phyloP scores from a whole-genome alignment of 2,329 filamentous ascomycete species.

The Neonectria hederae region DNA sequence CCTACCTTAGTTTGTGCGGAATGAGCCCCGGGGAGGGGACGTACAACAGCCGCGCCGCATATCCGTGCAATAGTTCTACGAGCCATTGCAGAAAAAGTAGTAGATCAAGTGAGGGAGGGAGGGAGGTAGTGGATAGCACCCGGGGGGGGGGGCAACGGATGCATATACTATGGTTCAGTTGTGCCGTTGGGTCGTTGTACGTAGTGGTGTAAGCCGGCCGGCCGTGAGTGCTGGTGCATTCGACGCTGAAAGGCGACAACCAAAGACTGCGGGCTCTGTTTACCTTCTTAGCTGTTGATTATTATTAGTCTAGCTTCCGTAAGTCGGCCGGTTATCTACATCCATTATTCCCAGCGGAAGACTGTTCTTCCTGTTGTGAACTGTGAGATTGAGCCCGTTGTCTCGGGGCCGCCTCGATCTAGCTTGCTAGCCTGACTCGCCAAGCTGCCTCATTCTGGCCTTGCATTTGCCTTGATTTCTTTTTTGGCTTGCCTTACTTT shows the following conservation, averaged over 20 bases:
- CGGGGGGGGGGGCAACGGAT: not conserved
- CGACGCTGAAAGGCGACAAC: conserved; percentile 3
- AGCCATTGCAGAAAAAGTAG: not conserved
- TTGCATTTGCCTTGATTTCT: not conserved
- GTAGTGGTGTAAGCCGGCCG: not conserved
- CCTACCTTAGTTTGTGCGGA: not conserved
- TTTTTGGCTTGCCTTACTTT: not conserved
- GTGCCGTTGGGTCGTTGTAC: not conserved
- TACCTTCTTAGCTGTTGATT: not conserved
- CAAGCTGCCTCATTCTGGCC: not conserved
- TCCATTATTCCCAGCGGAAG: conserved; percentile 5
- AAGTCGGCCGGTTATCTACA: not conserved
- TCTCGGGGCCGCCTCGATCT: not conserved
- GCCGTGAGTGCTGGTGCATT: not conserved
- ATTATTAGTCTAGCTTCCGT: not conserved
- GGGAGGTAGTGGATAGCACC: too few relatives aligned
- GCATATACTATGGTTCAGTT: not conserved
- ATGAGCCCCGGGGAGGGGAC: not conserved
- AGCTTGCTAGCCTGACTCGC: too few relatives aligned
- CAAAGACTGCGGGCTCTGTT: too few relatives aligned
- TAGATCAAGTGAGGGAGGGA: not conserved
- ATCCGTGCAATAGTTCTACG: not conserved
- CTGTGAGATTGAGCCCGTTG: not conserved
- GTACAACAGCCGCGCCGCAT: not conserved
- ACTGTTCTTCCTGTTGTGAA: not conserved